These are phyloP conservation scores for Kodamaea jinghongensis DNA, from an alignment of 805 yeast genomes.

Conservation along the genomic window DNA sequence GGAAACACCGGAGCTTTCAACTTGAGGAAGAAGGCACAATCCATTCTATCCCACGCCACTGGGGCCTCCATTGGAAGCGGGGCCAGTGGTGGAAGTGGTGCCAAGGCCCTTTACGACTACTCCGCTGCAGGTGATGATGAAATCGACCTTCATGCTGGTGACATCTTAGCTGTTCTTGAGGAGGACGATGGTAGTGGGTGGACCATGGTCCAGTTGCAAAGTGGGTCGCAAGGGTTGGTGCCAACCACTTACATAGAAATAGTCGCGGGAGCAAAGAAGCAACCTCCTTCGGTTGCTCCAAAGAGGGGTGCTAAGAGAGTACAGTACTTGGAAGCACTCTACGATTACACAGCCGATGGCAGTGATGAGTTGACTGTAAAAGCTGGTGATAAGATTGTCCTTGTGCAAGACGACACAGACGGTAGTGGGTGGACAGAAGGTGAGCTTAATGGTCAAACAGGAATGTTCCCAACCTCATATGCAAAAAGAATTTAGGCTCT, in stretches of 20 bases:
- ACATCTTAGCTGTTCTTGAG: conserved; percentile 53
- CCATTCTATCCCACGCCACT: conserved; percentile 18
- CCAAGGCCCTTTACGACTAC: conserved; percentile 64
- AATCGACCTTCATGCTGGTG: conserved; percentile 58
- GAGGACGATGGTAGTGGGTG: conserved; percentile 92
- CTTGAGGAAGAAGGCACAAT: conserved; percentile 31
- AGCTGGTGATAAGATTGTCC: conserved; percentile 70
- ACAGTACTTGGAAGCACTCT: conserved; percentile 64
- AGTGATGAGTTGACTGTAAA: conserved; percentile 71
- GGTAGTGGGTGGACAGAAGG: conserved; percentile 97
- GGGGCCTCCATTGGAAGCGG: conserved; percentile 7
- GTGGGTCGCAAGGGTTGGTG: conserved; percentile 67
- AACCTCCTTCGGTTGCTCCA: conserved; percentile 82
- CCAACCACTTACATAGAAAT: conserved; percentile 77
- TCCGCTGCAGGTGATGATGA: conserved; percentile 75
- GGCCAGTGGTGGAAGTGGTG: conserved; percentile 19
- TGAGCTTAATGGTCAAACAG: conserved; percentile 61
- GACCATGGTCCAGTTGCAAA: conserved; percentile 56
- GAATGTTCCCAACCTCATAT: conserved; percentile 80
- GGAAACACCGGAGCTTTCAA: conserved; percentile 34
- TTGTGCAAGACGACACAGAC: conserved; percentile 54
- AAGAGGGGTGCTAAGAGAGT: conserved; percentile 67
- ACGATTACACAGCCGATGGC: conserved; percentile 74
- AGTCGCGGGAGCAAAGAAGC: conserved; percentile 32
- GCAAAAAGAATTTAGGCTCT: conserved; percentile 36